Percentiles rank a stretch among this genome's conserved stretches.
These are phyloP conservation scores for Solanum tacnaense DNA, from an alignment of 257 asterid species.

Conservation along the genomic window DNA sequence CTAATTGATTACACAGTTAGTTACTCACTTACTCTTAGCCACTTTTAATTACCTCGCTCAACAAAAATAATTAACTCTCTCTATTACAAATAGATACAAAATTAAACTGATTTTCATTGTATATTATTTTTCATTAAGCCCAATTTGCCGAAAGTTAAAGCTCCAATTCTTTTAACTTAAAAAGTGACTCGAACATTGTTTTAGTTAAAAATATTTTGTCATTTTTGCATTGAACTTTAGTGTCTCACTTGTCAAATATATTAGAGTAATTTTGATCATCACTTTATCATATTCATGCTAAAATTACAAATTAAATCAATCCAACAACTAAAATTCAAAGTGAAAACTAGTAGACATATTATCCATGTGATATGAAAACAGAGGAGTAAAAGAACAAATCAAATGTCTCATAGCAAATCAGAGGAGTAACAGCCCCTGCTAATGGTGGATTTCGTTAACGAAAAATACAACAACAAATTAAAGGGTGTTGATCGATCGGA, in stretches of 20 bases:
- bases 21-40: too few species aligned
- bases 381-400: neutral
- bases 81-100: too few species aligned
- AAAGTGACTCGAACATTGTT: neutral
- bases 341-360: neutral
- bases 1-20: neutral
- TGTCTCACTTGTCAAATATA: neutral
- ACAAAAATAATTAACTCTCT: too few species aligned
- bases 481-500: neutral
- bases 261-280: neutral
- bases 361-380: neutral
- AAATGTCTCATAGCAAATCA: too few species aligned
- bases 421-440: too few species aligned
- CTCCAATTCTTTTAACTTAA: neutral
- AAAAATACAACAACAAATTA: neutral
- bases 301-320: too few species aligned
- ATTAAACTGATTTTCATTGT: too few species aligned
- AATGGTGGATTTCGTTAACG: neutral
- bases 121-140: too few species aligned
- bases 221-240: neutral
- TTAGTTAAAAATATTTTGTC: neutral
- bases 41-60: too few species aligned
- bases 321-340: neutral
- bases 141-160: neutral
- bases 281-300: neutral